Evolutionary conservation across 176 grass and related monocot species (phyloP).

Genomic region (Eragrostis curvula): DNA sequence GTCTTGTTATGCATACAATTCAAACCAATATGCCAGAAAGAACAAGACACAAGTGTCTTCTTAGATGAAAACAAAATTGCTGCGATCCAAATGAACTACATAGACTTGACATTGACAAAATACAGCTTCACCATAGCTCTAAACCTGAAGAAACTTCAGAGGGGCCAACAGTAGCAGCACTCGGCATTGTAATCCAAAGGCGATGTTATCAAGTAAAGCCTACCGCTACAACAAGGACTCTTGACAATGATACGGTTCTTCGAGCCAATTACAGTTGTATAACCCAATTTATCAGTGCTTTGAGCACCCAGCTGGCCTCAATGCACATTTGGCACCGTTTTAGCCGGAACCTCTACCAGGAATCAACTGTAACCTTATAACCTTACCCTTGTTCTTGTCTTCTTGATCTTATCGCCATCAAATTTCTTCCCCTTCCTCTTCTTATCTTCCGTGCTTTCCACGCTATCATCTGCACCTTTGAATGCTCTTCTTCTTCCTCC

Average conservation of each 20-base stretch:
- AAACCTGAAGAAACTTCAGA: constrained; percentile 10
- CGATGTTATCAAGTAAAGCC: constrained; percentile 8
- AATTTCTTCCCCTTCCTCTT: constrained; percentile 46
- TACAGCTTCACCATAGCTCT: constrained; percentile 18
- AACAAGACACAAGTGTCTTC: neutral
- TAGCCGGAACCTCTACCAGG: neutral
- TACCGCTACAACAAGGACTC: constrained; percentile 11
- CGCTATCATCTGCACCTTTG: constrained; percentile 29
- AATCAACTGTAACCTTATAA: constrained; percentile 27
- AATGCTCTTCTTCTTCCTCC: constrained; percentile 50
- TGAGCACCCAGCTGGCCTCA: neutral
- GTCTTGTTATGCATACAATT: neutral
- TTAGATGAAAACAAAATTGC: constrained; percentile 28
- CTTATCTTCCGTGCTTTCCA: constrained; percentile 35
- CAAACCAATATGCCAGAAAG: neutral
- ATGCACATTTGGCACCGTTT: neutral
- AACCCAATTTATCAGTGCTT: constrained; percentile 5
- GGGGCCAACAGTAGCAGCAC: neutral
- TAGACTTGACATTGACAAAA: neutral
- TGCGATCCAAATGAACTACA: neutral
- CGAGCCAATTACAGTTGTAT: constrained; percentile 4
- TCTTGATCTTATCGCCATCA: constrained; percentile 45
- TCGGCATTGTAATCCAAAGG: neutral
- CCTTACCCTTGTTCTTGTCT: constrained; percentile 31
- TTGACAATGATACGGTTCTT: neutral